Evolutionary conservation across 2,329 filamentous ascomycete species (phyloP), one percentile per base, ranked within the genome.

Genomic region (Verticillium isaacii): DNA sequence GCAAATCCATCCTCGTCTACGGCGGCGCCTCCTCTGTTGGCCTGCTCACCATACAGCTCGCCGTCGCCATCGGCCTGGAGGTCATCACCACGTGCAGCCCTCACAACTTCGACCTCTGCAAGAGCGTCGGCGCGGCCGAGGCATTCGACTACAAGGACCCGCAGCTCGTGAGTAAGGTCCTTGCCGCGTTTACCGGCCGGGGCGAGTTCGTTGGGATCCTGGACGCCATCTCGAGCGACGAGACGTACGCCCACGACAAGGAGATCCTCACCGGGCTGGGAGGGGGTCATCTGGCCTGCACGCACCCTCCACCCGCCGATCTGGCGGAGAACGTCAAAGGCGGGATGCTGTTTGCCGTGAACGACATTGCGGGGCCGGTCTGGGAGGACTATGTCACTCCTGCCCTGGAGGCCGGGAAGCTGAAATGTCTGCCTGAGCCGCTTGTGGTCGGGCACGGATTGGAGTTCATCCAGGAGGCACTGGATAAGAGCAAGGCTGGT

Each of bases 1-100:
- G 64, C 37, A 68, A 72, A 60, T 64, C 65, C 0, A 50, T 73
- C 9, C 32, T 72, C 25, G 65, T 75, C 50, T 85, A 81, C 79
- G 82, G 82, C n/a, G 84, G 82, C 0, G 76, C 79, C 2, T 77
- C 78, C 0, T 74, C 73, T 17, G 78, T 81, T 0, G 80, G 82
- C 1, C 74, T 74, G 50, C 77, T 75, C 54, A 78, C 77, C 1
- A 76, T 82, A 12, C 82, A 84, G 63, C 70, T 83, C 0, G 75
- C 76, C 1, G 68, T 71, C 6, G 75, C 74, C 0, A 74, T 77
- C 0, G 81, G 81, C 0, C 80, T 78, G 62, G 70, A 78, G 15
- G 80, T 84, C 12, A 66, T 82, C 50, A 69, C 77, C 0, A 81
- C 78, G 0, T 73, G 74, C 0, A 78, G 77, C 0, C 66, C 71